Percentiles rank a stretch among this genome's conserved stretches.
Evolutionary conservation across 2,329 filamentous ascomycete genomes (phyloP).

Genomic region (Diaporthe citriasiana): DNA sequence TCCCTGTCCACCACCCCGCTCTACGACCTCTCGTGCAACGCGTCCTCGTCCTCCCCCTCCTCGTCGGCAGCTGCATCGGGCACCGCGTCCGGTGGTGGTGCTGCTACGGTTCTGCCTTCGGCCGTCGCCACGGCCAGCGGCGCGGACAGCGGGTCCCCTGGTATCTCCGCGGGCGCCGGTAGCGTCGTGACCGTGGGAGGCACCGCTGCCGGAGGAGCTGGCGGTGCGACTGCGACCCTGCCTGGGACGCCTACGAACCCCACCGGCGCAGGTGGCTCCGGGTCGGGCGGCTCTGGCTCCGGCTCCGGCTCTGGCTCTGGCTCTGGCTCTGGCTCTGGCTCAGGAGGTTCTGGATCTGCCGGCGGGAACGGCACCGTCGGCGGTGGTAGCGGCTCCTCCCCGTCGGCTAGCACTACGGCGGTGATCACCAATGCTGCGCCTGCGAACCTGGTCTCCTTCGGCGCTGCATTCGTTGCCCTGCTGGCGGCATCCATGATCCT

Average conservation of each 20-base stretch:
- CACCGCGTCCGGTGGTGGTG: background rate
- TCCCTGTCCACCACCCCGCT: constrained; percentile 67
- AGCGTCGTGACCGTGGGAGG: constrained; percentile 16
- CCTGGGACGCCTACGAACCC: constrained; percentile 21
- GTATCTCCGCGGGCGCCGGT: constrained; percentile 37
- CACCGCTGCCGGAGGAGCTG: background rate
- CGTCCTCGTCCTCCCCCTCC: constrained; percentile 48
- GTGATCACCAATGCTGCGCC: constrained; percentile 27
- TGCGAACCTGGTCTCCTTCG: constrained; percentile 20
- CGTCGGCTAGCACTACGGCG: constrained; percentile 17
- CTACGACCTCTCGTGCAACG: constrained; percentile 73
- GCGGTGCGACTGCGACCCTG: constrained; percentile 3
- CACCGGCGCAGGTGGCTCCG: constrained; percentile 27
- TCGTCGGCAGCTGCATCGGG: constrained; percentile 2
- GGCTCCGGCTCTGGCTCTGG: constrained; percentile 35
- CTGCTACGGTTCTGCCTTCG: constrained; percentile 20
- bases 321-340: constrained; percentile 25
- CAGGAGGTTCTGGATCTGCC: constrained; percentile 28
- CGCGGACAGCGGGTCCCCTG: constrained; percentile 33
- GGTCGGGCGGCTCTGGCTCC: constrained; percentile 13
- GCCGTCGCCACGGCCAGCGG: constrained; percentile 18
- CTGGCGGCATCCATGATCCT: constrained; percentile 21
- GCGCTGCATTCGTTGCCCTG: constrained; percentile 33
- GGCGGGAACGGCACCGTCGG: constrained; percentile 22
- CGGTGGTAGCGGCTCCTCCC: constrained; percentile 1